phyloP scores from a whole-genome alignment of 73 alveolate genomes.

The Paramecium octaurelia region DNA sequence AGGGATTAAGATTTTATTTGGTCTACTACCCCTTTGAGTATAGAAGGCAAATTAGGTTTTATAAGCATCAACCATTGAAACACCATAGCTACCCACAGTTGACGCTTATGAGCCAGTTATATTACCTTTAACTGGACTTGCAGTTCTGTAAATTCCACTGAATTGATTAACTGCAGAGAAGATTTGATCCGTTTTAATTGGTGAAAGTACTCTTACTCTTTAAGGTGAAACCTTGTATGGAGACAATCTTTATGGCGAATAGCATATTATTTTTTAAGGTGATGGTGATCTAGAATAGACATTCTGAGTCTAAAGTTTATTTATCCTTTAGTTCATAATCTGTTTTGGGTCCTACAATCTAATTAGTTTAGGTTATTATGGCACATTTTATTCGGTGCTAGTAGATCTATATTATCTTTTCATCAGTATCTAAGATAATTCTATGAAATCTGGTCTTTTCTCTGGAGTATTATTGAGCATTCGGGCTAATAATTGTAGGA shows the following conservation, averaged over 20 bases:
- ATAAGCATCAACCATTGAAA: not conserved
- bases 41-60: not conserved
- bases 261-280: not conserved
- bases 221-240: not conserved
- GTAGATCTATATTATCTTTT: not conserved
- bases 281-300: not conserved
- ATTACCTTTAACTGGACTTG: not conserved
- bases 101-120: not conserved
- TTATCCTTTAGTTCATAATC: not conserved
- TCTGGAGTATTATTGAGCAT: not conserved
- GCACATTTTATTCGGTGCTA: not conserved
- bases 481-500: not conserved
- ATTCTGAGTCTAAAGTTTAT: not conserved
- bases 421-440: not conserved
- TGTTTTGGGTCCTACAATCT: not conserved
- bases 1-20: not conserved
- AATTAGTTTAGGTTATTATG: not conserved
- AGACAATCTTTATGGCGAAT: not conserved
- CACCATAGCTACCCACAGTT: not conserved
- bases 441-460: slow-evolving; percentile 10
- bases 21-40: not conserved
- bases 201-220: not conserved
- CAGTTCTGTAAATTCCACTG: not conserved
- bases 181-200: not conserved
- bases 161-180: not conserved